Evolutionary conservation across 345 rosid species (phyloP).

Genomic region (Rhizophora mangle): DNA sequence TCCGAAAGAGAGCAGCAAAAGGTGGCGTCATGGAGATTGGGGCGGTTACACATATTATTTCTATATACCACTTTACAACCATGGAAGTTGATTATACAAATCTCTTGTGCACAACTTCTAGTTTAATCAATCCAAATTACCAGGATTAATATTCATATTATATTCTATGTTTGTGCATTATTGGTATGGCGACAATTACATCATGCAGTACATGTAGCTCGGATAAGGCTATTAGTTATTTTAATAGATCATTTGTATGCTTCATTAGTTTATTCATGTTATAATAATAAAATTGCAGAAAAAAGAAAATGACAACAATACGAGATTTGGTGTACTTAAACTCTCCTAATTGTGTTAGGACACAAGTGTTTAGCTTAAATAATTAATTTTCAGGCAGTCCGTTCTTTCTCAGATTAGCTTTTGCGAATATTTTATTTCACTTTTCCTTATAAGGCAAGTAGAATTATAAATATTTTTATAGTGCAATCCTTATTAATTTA

Average conservation of each 20-base stretch:
- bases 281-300: constrained; percentile 4
- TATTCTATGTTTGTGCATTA: background rate
- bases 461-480: background rate
- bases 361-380: background rate
- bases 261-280: constrained; percentile 11
- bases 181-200: background rate
- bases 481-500: background rate
- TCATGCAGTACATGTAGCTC: background rate
- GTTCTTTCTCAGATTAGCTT: background rate
- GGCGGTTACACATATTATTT: constrained; percentile 34
- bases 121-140: constrained; percentile 18
- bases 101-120: constrained; percentile 4
- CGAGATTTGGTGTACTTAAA: no score
- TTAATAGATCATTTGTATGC: constrained; percentile 1
- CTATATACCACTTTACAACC: constrained; percentile 8
- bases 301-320: no score
- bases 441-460: constrained; percentile 40
- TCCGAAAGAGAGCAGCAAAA: constrained; percentile 46
- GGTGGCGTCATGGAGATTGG: constrained; percentile 24
- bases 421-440: constrained; percentile 16
- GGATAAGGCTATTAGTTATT: constrained; percentile 2
- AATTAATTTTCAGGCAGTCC: no score
- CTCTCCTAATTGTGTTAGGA: background rate
- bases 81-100: constrained; percentile 6
- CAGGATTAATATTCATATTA: background rate